These are phyloP conservation scores for Geotrichum fermentans DNA, from an alignment of 1,139 yeast species.

Conservation along the genomic window DNA sequence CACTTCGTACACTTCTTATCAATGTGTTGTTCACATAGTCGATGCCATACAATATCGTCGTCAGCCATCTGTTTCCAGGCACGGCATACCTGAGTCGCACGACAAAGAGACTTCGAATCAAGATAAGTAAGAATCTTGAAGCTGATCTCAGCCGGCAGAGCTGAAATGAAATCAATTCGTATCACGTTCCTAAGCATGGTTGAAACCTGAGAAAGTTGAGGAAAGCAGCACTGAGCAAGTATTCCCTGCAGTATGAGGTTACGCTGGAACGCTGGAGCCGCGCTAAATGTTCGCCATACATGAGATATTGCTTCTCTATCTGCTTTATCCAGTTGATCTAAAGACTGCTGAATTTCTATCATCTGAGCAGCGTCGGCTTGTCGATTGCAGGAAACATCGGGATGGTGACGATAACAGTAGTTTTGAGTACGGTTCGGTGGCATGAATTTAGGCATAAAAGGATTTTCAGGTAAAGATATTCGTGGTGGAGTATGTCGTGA, in stretches of 20 bases:
- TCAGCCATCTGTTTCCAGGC: conserved; percentile 88
- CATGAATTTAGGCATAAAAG: neutral
- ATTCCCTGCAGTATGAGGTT: conserved; percentile 76
- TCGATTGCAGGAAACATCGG: conserved; percentile 69
- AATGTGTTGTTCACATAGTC: conserved; percentile 96
- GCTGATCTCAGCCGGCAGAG: conserved; percentile 80
- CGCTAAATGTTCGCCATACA: conserved; percentile 73
- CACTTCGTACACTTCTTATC: conserved; percentile 96
- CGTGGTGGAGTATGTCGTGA: neutral
- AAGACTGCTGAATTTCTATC: conserved; percentile 50
- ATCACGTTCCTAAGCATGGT: conserved; percentile 74
- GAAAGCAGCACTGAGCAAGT: conserved; percentile 87
- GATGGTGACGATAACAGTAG: conserved; percentile 89
- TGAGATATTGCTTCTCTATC: conserved; percentile 70
- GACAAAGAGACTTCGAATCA: conserved; percentile 86
- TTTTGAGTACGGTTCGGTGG: conserved; percentile 16
- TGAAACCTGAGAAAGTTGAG: conserved; percentile 79
- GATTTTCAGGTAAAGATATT: conserved; percentile 5
- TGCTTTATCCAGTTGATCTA: conserved; percentile 46
- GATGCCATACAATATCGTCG: conserved; percentile 96
- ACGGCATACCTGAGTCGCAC: conserved; percentile 86
- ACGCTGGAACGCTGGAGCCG: conserved; percentile 65
- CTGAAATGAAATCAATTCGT: conserved; percentile 80
- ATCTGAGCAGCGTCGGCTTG: conserved; percentile 63
- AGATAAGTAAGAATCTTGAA: conserved; percentile 79